These are phyloP conservation scores for Neurospora sp. DNA, from an alignment of 495 filamentous ascomycete genomes.

Conservation along the genomic window DNA sequence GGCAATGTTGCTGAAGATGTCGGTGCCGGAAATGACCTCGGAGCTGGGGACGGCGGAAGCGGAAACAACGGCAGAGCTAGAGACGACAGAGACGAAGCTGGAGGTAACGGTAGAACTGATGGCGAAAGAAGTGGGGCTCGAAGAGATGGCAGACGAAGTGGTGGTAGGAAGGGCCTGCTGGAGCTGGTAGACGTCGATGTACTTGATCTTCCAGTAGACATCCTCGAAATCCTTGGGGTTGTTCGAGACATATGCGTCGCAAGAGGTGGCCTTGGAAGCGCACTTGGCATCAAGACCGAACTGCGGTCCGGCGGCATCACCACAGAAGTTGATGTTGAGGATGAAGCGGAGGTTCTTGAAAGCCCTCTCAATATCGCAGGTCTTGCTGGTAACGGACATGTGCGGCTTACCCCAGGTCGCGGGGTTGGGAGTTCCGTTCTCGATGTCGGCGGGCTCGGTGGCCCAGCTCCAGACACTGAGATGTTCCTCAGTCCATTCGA, in stretches of 20 bases:
- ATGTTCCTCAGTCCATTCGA: slow-evolving; percentile 54
- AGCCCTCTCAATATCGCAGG: slow-evolving; percentile 33
- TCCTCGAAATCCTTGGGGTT: slow-evolving; percentile 46
- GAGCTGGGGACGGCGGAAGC: neutral
- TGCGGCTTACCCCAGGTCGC: slow-evolving; percentile 55
- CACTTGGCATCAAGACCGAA: slow-evolving; percentile 15
- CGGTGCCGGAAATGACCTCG: neutral
- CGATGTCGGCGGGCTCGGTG: slow-evolving; percentile 34
- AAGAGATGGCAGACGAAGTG: neutral
- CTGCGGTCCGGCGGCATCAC: slow-evolving; percentile 28
- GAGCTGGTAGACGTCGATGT: slow-evolving; percentile 43
- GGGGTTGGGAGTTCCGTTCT: slow-evolving; percentile 51
- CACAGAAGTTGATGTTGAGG: slow-evolving; percentile 42
- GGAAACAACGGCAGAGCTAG: neutral
- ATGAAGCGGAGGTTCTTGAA: slow-evolving; percentile 40
- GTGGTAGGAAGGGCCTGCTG: slow-evolving; percentile 6
- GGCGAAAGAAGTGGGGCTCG: neutral
- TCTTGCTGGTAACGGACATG: slow-evolving; percentile 34
- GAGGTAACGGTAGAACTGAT: neutral
- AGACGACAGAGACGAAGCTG: neutral
- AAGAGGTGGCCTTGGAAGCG: slow-evolving; percentile 24
- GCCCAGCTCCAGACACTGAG: slow-evolving; percentile 72
- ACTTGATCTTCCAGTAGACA: slow-evolving; percentile 45
- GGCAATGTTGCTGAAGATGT: neutral
- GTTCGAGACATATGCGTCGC: slow-evolving; percentile 47